Evolutionary conservation across 129 eudicot genomes (phyloP).

Genomic region (Chrysanthemum lavandulifolium): DNA sequence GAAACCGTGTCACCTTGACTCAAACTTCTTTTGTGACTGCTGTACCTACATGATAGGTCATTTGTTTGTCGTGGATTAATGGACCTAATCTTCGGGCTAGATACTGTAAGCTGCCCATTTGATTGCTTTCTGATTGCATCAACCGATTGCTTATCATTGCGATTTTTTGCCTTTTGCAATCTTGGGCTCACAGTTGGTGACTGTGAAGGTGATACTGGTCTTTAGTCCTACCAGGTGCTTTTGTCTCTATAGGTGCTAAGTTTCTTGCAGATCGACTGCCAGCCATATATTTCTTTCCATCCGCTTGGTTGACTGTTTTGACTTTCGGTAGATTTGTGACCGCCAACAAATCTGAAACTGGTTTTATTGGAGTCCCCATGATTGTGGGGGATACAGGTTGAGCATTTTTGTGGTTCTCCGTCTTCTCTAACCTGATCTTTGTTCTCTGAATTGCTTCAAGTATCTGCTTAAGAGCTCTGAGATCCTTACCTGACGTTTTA

Average conservation of each 20-base stretch:
- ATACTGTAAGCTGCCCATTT: constrained; percentile 24
- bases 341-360: constrained; percentile 28
- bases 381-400: constrained; percentile 7
- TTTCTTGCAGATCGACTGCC: constrained; percentile 20
- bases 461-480: constrained; percentile 91
- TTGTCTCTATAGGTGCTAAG: constrained; percentile 34
- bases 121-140: constrained; percentile 29
- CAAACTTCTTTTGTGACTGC: constrained; percentile 34
- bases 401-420: constrained; percentile 18
- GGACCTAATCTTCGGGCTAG: constrained; percentile 28
- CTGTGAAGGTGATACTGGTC: constrained; percentile 30
- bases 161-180: constrained; percentile 36
- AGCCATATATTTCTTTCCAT: constrained; percentile 4
- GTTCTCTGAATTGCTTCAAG: constrained; percentile 82
- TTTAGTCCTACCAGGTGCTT: constrained; percentile 32
- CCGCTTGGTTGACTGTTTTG: constrained; percentile 28
- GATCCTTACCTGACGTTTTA: constrained; percentile 86
- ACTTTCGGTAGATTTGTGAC: constrained; percentile 31
- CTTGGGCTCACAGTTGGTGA: constrained; percentile 48
- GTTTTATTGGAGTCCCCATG: constrained; percentile 18
- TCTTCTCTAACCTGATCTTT: constrained; percentile 41
- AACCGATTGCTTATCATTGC: constrained; percentile 33
- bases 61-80: constrained; percentile 18
- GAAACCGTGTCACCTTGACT: constrained; percentile 60
- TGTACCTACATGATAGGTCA: constrained; percentile 40